Evolutionary conservation across 2,329 filamentous ascomycete species (phyloP), one percentile per base, ranked within the genome.

Genomic region (Mycosphaerella arachidis): DNA sequence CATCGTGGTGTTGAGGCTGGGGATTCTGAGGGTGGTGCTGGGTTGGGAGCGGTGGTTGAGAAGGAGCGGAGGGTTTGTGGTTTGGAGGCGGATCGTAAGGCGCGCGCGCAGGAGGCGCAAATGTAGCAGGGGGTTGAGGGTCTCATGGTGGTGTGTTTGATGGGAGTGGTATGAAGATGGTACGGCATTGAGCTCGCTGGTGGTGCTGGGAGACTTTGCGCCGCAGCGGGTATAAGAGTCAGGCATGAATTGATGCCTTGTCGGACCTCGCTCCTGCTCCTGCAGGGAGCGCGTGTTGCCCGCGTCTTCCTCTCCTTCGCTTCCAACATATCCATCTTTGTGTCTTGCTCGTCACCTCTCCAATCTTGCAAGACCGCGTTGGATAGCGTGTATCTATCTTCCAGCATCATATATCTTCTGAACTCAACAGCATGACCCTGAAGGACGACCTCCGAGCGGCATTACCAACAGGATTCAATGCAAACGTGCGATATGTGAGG

Each of bases 401-500:
- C 1, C 18, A 50, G 12, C 46, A 27, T 50, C 8, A n/a, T n/a
- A n/a, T n/a, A 43, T 16, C 18, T n/a, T 43, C n/a, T 24, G 40
- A n/a, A 8, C 16, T 7, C 24, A 18, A 16, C 13, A 18, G n/a
- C 16, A 52, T 52, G 50, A 52, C 67, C 31, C 59, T 72, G 6
- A 66, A 68, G 46, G 63, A 81, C 63, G 73, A 79, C 56, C 77
- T 87, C 61, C 77, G 81, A 48, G 77, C 78, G 55, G 78, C 76
- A 55, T 75, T 86, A 48, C 83, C 84, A 29, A 73, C 78, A 55
- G 78, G 77, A 60, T 77, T 81, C 65, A 73, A 76, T 52, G 89
- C 96, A 72, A 86, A 82, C 64, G 81, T 93, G 69, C 88, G 95
- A 74, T 93, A 99, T 78, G 79, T 97, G 67, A 96, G 91, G 27